Conservation (phyloP, 345 rosid genomes). For the Jatropha curcas region DNA sequence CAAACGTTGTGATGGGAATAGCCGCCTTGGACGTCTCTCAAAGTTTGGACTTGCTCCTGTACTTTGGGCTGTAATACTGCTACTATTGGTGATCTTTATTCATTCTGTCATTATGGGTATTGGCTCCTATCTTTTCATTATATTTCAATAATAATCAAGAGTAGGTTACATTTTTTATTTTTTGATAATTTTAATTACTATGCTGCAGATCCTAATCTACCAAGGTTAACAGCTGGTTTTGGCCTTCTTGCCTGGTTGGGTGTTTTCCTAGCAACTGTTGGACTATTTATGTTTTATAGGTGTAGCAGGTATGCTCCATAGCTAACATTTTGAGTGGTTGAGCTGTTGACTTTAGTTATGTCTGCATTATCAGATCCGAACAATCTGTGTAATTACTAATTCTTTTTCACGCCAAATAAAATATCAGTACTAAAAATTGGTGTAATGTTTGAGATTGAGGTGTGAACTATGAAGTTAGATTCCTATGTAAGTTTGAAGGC, state of each 20-base stretch:
- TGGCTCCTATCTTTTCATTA: conserved; percentile 22
- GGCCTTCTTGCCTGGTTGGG: conserved; percentile 90
- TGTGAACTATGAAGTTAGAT: background rate
- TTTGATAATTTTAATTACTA: background rate
- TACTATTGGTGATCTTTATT: conserved; percentile 63
- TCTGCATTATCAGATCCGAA: background rate
- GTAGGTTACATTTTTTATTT: background rate
- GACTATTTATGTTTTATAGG: conserved; percentile 78
- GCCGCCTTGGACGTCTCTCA: conserved; percentile 66
- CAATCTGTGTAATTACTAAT: background rate
- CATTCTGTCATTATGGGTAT: conserved; percentile 79
- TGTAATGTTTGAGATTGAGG: background rate
- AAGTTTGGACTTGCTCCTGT: conserved; percentile 89
- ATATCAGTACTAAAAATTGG: background rate
- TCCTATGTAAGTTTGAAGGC: background rate
- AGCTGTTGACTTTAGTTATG: conserved; percentile 9
- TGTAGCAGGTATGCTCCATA: conserved; percentile 74
- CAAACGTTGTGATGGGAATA: conserved; percentile 72
- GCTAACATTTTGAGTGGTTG: background rate
- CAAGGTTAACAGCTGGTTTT: conserved; percentile 68
- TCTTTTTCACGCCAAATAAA: background rate
- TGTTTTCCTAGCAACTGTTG: conserved; percentile 65
- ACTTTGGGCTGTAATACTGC: conserved; percentile 65
- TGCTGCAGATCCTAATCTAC: conserved; percentile 71
- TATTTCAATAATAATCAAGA: conserved; percentile 5